Conservation (phyloP, 2,329 filamentous ascomycete genomes). For the Alternaria brassicicola region DNA sequence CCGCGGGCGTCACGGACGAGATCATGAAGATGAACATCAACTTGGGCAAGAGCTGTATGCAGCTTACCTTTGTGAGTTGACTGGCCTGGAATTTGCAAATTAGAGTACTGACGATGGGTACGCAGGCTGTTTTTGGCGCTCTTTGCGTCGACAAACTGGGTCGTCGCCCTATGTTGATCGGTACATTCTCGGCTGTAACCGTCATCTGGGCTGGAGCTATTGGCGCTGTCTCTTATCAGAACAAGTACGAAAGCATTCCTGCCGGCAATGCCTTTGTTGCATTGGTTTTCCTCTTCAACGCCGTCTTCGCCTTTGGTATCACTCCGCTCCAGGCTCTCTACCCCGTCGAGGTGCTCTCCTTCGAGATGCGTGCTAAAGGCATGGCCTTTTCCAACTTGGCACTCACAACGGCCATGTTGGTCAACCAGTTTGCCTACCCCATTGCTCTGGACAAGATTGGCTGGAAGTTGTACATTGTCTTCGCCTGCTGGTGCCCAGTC, state of each 20-base stretch:
- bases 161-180: conserved; percentile 43
- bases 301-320: conserved; percentile 42
- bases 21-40: conserved; percentile 47
- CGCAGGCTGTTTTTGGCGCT: conserved; percentile 42
- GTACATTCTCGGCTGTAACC: conserved; percentile 24
- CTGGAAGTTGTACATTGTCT: conserved; percentile 36
- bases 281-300: conserved; percentile 44
- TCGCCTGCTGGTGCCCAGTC: conserved; percentile 29
- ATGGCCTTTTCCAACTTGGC: conserved; percentile 35
- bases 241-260: conserved; percentile 16
- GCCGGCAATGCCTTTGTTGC: conserved; percentile 39
- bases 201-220: conserved; percentile 38
- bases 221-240: conserved; percentile 22
- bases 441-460: conserved; percentile 31
- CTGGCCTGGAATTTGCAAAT: no score
- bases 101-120: background rate
- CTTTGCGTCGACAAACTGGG: conserved; percentile 43
- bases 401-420: conserved; percentile 27
- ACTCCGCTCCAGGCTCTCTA: conserved; percentile 46
- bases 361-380: conserved; percentile 45
- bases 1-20: conserved; percentile 43
- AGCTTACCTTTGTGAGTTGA: conserved; percentile 37
- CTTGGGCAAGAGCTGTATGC: conserved; percentile 42
- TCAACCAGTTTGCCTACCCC: conserved; percentile 42
- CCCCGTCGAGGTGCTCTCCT: conserved; percentile 44